Base-by-base conservation (phyloP, 2,329 filamentous ascomycete species). In the Penicillium sp. region DNA sequence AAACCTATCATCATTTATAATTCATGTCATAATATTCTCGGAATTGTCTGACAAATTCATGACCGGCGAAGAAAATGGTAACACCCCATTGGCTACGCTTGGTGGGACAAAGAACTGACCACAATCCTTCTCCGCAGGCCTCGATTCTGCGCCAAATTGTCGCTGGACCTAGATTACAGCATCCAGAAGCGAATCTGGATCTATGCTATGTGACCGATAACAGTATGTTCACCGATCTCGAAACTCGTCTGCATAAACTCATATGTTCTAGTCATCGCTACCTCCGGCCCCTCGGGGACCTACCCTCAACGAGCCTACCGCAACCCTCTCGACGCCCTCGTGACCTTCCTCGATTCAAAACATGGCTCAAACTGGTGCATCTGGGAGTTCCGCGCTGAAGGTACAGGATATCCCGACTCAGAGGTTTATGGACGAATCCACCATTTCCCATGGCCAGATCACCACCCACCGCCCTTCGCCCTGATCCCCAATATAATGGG, bases 321-420 rank as follows among this genome's bases (percentile, higher is more conserved):
- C 70, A 99, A 96, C 71, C 93, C 93, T 0, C 87, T 96, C 49
- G 89, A 96, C 70, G 85, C 88, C 39, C 85, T 99, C 22, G 91
- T 98, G 58, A 84, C 85, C 62, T 99, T 93, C 73, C 87, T 99
- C 61, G 91, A 98, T 75, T 79, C 83, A 45, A 91, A 92, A 68
- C 95, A 99, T 75, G 88, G 84, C 27, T 78, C 86, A 26, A 80
- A 95, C 61, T 99, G 95, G 95, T 87, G 89, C 3, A 96, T 99
- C 68, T 99, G 93, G 91, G 95, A 99, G 77, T 99, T 99, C 68
- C 88, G 95, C 46, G 95, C 92, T 35, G 95, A 99, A 73, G 95
- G 95, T 5, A 97, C 95, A 0, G 95, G 95, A 1, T 99, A 99
- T 69, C 92, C 92, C 0, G 95, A 99, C 70, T 84, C 87, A 19